These are phyloP conservation scores for Bondarzewia mesenterica DNA, from an alignment of 1,284 basidiomycete species.

Conservation along the genomic window DNA sequence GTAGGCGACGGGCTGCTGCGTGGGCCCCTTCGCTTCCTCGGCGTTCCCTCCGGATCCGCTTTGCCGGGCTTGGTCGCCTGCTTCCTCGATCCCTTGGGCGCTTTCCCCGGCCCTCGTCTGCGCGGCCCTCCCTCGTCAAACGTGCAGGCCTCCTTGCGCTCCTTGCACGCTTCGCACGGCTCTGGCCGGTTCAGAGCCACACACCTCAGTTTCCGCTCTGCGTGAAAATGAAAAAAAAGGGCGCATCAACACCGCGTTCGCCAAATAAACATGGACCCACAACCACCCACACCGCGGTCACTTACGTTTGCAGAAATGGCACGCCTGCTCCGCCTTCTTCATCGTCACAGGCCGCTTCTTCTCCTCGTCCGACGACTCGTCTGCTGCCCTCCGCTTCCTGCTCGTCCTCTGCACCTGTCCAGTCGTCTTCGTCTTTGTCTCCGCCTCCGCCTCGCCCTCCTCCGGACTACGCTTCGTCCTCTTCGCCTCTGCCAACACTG, in stretches of 20 bases:
- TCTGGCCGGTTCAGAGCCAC: too few relatives aligned
- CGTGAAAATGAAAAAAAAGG: too few relatives aligned
- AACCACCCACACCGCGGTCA: background rate
- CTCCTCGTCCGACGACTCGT: constrained; percentile 4
- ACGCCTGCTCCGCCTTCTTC: constrained; percentile 53
- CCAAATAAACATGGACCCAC: too few relatives aligned
- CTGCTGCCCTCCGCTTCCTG: background rate
- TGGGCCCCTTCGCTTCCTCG: background rate
- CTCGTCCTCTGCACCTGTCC: too few relatives aligned
- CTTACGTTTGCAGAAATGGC: constrained; percentile 65
- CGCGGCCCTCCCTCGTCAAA: constrained; percentile 48
- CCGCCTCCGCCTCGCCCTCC: background rate
- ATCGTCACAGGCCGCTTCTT: constrained; percentile 18
- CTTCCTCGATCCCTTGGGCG: constrained; percentile 37
- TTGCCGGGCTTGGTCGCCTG: too few relatives aligned
- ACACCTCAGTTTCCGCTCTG: too few relatives aligned
- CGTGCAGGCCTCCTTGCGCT: constrained; percentile 38
- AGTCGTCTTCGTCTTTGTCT: too few relatives aligned
- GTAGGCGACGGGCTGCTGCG: too few relatives aligned
- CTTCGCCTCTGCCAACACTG: background rate
- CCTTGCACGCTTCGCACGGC: constrained; percentile 50
- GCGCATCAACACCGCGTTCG: too few relatives aligned
- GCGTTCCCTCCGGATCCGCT: constrained; percentile 3
- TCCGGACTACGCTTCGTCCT: background rate
- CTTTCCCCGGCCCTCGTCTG: constrained; percentile 65